Percentiles rank a stretch among this genome's conserved stretches.
These are phyloP conservation scores for Rhodotorula glutinis DNA, from an alignment of 1,284 basidiomycete genomes.

Conservation along the genomic window DNA sequence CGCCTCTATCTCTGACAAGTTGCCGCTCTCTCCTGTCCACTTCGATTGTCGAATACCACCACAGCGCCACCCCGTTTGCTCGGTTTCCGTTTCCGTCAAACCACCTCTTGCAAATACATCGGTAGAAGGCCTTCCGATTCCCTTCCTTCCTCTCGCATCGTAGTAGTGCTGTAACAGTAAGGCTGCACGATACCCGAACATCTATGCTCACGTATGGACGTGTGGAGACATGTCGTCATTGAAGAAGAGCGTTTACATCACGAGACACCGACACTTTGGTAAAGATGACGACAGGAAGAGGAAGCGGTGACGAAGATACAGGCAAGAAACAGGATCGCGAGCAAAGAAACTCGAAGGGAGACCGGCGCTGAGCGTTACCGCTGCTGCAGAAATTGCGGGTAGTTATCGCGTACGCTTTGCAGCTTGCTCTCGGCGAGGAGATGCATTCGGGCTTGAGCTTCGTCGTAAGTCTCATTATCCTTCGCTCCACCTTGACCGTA, in stretches of 20 bases:
- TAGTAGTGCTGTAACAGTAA: neutral
- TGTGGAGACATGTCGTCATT: too few species aligned
- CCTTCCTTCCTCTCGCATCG: neutral
- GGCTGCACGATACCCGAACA: neutral
- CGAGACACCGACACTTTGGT: neutral
- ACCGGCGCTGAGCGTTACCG: too few species aligned
- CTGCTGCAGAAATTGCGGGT: neutral
- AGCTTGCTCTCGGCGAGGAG: neutral
- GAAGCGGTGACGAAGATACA: too few species aligned
- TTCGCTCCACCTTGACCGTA: conserved; percentile 10
- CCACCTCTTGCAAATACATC: neutral
- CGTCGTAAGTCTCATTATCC: conserved; percentile 17
- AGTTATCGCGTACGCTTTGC: neutral
- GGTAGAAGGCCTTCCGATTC: neutral
- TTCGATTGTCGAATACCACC: too few species aligned
- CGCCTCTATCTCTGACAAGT: too few species aligned
- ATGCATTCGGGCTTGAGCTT: conserved; percentile 16
- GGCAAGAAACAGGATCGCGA: neutral
- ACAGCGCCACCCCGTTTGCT: too few species aligned
- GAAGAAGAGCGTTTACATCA: too few species aligned
- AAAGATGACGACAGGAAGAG: too few species aligned
- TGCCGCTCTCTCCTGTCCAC: too few species aligned
- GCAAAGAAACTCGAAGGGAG: too few species aligned
- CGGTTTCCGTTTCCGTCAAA: too few species aligned
- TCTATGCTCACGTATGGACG: neutral